Percentiles rank a stretch among this genome's conserved stretches.
Conservation (phyloP, 2,329 filamentous ascomycete genomes). For the Orbilia brochopaga region DNA sequence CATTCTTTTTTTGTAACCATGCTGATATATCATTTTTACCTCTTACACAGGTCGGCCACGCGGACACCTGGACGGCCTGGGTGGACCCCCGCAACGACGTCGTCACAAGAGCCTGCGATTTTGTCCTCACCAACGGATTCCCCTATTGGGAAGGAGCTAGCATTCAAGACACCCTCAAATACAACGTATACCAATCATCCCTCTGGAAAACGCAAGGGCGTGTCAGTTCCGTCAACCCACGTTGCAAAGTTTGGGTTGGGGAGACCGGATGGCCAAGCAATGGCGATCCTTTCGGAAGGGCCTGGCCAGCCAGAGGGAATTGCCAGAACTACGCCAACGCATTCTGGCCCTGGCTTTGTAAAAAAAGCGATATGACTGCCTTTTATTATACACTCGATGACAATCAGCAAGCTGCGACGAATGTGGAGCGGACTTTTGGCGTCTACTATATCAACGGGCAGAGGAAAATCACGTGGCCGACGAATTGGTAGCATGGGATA, state of each 20-base stretch:
- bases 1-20: too few relatives aligned
- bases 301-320: conserved; percentile 67
- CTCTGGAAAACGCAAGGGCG: conserved; percentile 60
- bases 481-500: too few relatives aligned
- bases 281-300: conserved; percentile 68
- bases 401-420: too few relatives aligned
- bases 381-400: too few relatives aligned
- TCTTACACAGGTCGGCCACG: conserved; percentile 64
- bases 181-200: conserved; percentile 41
- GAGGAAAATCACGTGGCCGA: too few relatives aligned
- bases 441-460: too few relatives aligned
- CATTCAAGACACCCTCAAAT: conserved; percentile 67
- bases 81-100: conserved; percentile 66
- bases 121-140: conserved; percentile 47
- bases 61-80: conserved; percentile 73
- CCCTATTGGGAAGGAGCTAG: conserved; percentile 54
- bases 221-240: conserved; percentile 67
- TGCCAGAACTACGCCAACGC: conserved; percentile 68
- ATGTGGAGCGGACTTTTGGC: too few relatives aligned
- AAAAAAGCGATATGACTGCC: too few relatives aligned
- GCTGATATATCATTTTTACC: conserved; percentile 59
- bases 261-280: conserved; percentile 73
- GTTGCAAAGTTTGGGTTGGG: conserved; percentile 70
- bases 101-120: conserved; percentile 59
- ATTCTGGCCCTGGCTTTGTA: conserved; percentile 63